Base-by-base conservation (phyloP, 345 rosid species). In the Arabidopsis suecica region DNA sequence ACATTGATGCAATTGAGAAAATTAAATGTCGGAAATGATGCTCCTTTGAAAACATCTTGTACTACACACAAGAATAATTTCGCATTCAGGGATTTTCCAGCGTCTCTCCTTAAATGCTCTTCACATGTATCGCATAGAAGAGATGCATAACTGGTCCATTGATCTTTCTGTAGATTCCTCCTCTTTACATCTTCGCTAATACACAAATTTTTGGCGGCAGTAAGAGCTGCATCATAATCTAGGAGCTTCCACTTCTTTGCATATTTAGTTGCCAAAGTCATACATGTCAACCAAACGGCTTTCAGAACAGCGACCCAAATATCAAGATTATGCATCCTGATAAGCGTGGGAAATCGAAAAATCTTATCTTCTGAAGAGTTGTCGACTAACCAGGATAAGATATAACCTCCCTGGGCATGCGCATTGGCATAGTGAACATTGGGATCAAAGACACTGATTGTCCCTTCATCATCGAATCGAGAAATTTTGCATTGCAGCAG, bases 261-360 rank as follows among this genome's bases (percentile, higher is more conserved):
- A 68, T 53, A 38, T 28, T 38, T 68, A 3, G 3, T 40, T 68
- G 0, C 37, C 25, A 53, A 23, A 53, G 20, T 68, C 37, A 37
- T 53, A 53, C 50, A 38, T 20, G 8, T 36, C 50, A 25, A 53
- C 6, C 53, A 37, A 68, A 68, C 10, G 50, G 36, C 12, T 51
- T 9, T 68, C 50, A 38, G 50, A 25, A 54, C 38, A 68, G 51
- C 62, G 37, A 55, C 37, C 62, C 72, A 55, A 7, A 68, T 54
- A 53, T 68, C 50, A 68, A 68, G 62, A 42, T 68, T 68, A 40
- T 54, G 30, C 30, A 8, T 16, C 51, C 41, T 55, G 47, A 68
- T 55, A 38, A 41, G 30, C n/a, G 16, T 14, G 41, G 62, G 53
- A 55, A 68, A 55, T n/a, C 3, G n/a, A 23, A 36, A 53, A 13